Evolutionary conservation across 352 stramenopile species (phyloP).

Genomic region (Pythium sukuiense): DNA sequence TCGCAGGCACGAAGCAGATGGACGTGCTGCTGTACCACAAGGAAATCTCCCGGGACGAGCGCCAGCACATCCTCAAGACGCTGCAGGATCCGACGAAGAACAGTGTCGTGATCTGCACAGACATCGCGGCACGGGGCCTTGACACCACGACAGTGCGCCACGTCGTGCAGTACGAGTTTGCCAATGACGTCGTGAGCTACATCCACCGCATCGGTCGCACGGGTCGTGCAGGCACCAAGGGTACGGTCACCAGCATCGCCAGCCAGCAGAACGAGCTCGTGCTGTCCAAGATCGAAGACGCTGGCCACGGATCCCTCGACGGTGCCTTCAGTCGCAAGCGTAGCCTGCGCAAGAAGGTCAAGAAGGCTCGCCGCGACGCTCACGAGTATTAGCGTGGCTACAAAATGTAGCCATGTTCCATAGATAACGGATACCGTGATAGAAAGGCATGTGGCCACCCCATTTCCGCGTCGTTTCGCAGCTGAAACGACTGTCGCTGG

Average conservation of each 20-base stretch:
- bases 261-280: conserved; percentile 59
- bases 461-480: background rate
- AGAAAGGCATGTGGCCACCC: background rate
- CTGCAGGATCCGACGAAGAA: conserved; percentile 38
- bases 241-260: conserved; percentile 77
- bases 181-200: conserved; percentile 77
- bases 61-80: conserved; percentile 43
- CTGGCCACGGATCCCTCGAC: conserved; percentile 45
- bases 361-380: conserved; percentile 40
- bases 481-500: background rate
- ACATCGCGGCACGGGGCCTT: conserved; percentile 73
- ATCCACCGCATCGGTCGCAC: conserved; percentile 80
- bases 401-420: background rate
- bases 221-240: conserved; percentile 48
- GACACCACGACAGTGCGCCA: conserved; percentile 72
- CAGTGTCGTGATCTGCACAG: conserved; percentile 66
- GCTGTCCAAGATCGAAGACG: conserved; percentile 62
- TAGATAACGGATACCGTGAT: conserved; percentile 4
- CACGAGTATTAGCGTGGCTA: background rate
- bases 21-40: conserved; percentile 57
- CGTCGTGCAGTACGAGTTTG: conserved; percentile 83
- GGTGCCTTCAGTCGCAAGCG: conserved; percentile 80
- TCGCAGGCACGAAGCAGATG: conserved; percentile 24
- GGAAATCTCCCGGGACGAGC: conserved; percentile 51
- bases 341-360: conserved; percentile 82